Evolutionary conservation across 2,329 filamentous ascomycete species (phyloP).

Genomic region (Trichoderma arundinaceum): DNA sequence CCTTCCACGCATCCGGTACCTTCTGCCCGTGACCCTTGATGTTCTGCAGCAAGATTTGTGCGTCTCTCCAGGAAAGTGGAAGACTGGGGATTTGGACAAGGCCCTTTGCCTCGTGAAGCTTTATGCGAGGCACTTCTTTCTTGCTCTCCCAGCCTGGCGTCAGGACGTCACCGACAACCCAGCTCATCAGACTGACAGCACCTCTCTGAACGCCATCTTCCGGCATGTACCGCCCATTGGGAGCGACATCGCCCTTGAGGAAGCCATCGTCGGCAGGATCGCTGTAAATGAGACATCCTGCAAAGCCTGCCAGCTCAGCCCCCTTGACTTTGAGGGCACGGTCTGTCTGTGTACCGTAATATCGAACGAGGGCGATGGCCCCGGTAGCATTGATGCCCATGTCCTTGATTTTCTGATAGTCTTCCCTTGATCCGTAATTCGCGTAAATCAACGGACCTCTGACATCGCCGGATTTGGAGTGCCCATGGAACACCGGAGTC

Average conservation of each 20-base stretch:
- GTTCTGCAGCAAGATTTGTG: constrained; percentile 75
- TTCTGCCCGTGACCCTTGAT: constrained; percentile 76
- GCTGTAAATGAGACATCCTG: constrained; percentile 88
- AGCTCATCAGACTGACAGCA: constrained; percentile 78
- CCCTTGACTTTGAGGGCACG: constrained; percentile 84
- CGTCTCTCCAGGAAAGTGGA: constrained; percentile 88
- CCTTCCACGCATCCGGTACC: constrained; percentile 73
- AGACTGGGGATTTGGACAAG: constrained; percentile 86
- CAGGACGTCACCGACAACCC: constrained; percentile 87
- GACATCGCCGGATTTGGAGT: constrained; percentile 85
- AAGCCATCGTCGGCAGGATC: constrained; percentile 89
- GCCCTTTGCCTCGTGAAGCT: constrained; percentile 71
- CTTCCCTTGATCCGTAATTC: constrained; percentile 85
- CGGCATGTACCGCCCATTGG: constrained; percentile 80
- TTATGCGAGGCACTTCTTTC: constrained; percentile 67
- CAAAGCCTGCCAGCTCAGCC: constrained; percentile 84
- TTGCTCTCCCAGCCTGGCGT: constrained; percentile 85
- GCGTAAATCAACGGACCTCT: constrained; percentile 87
- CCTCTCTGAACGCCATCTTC: constrained; percentile 82
- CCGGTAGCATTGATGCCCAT: constrained; percentile 76
- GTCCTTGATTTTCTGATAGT: constrained; percentile 76
- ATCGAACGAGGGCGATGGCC: constrained; percentile 82
- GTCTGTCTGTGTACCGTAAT: constrained; percentile 76
- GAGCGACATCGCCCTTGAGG: constrained; percentile 71
- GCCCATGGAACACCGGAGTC: constrained; percentile 83